A percentile compares a stretch with the other conserved stretches of the same genome.
Conservation (phyloP, 2,329 filamentous ascomycete species). For the Calonectria henricotiae region DNA sequence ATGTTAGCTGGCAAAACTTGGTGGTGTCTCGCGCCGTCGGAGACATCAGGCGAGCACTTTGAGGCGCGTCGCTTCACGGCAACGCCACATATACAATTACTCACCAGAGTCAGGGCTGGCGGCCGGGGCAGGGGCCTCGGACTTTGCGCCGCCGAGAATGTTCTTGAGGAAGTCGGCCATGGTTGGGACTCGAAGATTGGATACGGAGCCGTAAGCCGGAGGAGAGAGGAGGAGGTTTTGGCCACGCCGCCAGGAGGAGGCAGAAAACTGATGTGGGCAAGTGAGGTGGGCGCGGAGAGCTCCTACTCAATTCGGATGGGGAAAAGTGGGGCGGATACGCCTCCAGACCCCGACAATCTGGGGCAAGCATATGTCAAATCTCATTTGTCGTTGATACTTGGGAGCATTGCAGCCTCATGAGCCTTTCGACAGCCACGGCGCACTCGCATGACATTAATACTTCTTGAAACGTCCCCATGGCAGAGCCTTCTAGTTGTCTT, state of each 20-base stretch:
- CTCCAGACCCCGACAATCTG: conserved; percentile 46
- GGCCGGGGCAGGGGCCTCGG: conserved; percentile 59
- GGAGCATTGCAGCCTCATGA: neutral
- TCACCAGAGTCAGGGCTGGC: conserved; percentile 77
- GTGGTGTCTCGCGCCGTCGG: conserved; percentile 22
- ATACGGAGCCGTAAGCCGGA: conserved; percentile 40
- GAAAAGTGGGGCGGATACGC: conserved; percentile 40
- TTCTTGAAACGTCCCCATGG: neutral
- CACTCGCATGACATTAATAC: neutral
- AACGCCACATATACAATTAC: conserved; percentile 50
- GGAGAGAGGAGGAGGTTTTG: conserved; percentile 43
- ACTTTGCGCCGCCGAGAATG: conserved; percentile 79
- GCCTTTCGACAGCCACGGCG: neutral
- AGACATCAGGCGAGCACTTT: conserved; percentile 23
- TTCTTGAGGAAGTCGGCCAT: conserved; percentile 78
- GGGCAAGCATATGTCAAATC: conserved; percentile 40
- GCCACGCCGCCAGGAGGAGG: conserved; percentile 48
- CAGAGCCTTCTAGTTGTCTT: neutral
- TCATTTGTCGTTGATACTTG: conserved; percentile 13
- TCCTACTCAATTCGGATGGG: conserved; percentile 46
- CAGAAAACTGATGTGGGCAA: conserved; percentile 50
- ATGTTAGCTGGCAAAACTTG: conserved; percentile 48
- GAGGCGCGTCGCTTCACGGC: conserved; percentile 33
- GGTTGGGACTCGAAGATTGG: conserved; percentile 48
- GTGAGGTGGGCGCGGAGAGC: conserved; percentile 42